Conservation (phyloP, 2,329 filamentous ascomycete species). For the Aureobasidium musti region DNA sequence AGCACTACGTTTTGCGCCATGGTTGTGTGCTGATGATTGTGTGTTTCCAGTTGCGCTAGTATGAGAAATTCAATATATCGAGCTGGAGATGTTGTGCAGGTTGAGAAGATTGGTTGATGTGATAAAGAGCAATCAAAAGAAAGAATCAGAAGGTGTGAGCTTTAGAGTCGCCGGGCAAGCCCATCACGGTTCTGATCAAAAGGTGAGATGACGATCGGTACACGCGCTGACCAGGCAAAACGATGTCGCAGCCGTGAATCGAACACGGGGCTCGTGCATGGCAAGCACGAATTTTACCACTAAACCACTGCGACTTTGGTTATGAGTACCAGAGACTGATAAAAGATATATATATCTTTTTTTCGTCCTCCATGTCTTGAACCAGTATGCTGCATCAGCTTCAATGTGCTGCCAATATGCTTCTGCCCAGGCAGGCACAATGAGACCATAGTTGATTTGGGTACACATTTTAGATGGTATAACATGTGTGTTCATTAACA, state of each 20-base stretch:
- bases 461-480: neutral
- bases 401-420: too few relatives aligned
- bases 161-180: neutral
- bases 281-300: conserved; percentile 30
- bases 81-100: too few relatives aligned
- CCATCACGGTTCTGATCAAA: conserved; percentile 20
- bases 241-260: conserved; percentile 29
- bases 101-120: too few relatives aligned
- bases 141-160: neutral
- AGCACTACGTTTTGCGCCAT: conserved; percentile 80
- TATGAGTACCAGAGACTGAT: too few relatives aligned
- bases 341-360: too few relatives aligned
- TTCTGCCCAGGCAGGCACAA: neutral
- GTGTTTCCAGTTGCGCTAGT: neutral
- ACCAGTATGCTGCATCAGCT: too few relatives aligned
- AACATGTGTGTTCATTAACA: conserved; percentile 26
- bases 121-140: neutral
- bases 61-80: neutral
- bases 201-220: neutral
- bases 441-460: neutral
- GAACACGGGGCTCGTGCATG: conserved; percentile 29
- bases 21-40: neutral
- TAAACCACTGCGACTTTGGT: conserved; percentile 28
- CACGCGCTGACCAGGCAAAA: neutral
- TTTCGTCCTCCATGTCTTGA: too few relatives aligned